phyloP scores from a whole-genome alignment of 768 basidiomycete genomes.

The Cytidiella melzeri region DNA sequence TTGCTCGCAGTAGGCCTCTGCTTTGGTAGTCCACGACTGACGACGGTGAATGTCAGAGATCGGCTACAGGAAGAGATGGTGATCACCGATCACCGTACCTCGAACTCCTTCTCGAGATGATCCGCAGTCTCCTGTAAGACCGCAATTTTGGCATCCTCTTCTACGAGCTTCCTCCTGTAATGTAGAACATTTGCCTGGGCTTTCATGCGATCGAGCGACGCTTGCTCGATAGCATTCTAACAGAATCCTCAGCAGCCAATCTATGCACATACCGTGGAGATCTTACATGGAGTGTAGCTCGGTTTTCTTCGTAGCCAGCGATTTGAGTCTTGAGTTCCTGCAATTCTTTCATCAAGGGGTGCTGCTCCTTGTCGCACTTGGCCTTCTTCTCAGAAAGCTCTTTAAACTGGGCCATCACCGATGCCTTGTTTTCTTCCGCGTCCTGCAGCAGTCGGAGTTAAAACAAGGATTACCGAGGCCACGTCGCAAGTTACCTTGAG shows the following conservation, averaged over 20 bases:
- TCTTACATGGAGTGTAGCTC: conserved; percentile 32
- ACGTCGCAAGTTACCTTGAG: conserved; percentile 39
- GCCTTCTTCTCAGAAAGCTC: conserved; percentile 39
- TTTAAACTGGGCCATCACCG: conserved; percentile 41
- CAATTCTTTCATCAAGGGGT: conserved; percentile 34
- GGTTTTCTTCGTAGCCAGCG: conserved; percentile 31
- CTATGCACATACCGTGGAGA: conserved; percentile 32
- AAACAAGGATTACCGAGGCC: too few relatives aligned
- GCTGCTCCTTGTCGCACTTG: conserved; percentile 41
- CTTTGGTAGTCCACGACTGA: conserved; percentile 32
- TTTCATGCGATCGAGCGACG: conserved; percentile 41
- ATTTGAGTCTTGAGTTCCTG: conserved; percentile 45
- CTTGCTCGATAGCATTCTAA: conserved; percentile 47
- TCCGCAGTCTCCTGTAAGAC: conserved; percentile 40
- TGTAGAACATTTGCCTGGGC: conserved; percentile 43
- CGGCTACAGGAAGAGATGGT: neutral
- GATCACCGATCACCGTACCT: conserved; percentile 31
- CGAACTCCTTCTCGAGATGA: conserved; percentile 55
- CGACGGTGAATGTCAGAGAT: neutral
- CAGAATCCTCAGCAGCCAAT: conserved; percentile 7
- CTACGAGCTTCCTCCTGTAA: conserved; percentile 46
- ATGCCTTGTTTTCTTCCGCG: conserved; percentile 44
- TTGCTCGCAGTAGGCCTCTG: conserved; percentile 53
- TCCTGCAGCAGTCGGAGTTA: conserved; percentile 49
- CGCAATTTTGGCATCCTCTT: conserved; percentile 41